Evolutionary conservation across 257 asterid genomes (phyloP).

Genomic region (Lycium ferocissimum): DNA sequence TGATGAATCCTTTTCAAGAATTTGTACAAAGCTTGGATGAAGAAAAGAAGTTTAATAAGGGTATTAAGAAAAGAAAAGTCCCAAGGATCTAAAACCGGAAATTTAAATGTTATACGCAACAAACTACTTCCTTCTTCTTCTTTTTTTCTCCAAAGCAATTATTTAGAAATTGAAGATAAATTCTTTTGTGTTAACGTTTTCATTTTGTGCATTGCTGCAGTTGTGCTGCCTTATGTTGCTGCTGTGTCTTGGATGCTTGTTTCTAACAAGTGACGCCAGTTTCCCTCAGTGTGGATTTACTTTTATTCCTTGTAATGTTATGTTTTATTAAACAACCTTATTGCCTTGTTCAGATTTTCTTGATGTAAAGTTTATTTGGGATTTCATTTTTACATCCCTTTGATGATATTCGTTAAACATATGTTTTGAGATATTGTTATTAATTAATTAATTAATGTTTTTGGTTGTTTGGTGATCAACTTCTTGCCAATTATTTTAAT

Average conservation of each 20-base stretch:
- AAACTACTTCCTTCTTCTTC: too few relatives aligned
- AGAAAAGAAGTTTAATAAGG: background rate
- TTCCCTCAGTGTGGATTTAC: conserved; percentile 3
- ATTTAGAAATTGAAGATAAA: too few relatives aligned
- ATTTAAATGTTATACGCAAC: too few relatives aligned
- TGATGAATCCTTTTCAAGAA: background rate
- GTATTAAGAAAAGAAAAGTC: background rate
- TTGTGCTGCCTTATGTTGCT: conserved; percentile 86
- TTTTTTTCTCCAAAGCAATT: too few relatives aligned
- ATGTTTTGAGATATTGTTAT: background rate
- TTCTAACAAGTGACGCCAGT: conserved; percentile 44
- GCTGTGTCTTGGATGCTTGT: conserved; percentile 76
- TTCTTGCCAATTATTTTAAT: background rate
- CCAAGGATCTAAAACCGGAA: too few relatives aligned
- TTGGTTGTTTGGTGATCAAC: conserved; percentile 13
- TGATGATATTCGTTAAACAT: conserved; percentile 4
- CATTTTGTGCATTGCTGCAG: conserved; percentile 47
- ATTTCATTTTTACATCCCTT: background rate
- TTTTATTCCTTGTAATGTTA: background rate
- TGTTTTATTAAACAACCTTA: background rate
- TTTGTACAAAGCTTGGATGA: background rate
- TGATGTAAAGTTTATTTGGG: conserved; percentile 6
- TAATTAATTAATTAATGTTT: background rate
- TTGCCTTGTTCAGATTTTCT: background rate
- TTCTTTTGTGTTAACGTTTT: background rate